Base-by-base conservation (phyloP, 208 protist species). In the Endotrypanum monterogeii region DNA sequence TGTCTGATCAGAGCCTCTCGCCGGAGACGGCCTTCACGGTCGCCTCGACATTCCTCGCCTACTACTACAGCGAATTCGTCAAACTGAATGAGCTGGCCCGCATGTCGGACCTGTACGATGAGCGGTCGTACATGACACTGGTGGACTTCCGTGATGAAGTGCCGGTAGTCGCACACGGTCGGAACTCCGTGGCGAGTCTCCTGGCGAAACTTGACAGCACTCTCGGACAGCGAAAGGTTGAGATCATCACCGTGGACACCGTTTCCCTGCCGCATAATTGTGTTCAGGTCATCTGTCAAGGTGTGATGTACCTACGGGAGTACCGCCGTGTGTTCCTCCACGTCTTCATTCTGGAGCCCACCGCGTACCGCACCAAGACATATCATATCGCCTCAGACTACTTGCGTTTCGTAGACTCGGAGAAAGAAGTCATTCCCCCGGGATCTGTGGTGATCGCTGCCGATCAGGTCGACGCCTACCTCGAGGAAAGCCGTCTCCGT, bases 371-470 rank as follows among this genome's bases (percentile, higher is more conserved):
- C 78, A 80, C 67, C 55, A 88, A 87, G 79, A 94, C 92, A 14
- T 95, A 90, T 81, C 83, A 94, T 89, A 93, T 96, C 65, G 86
- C 83, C 60, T 86, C 83, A 32, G 92, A 96, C 72, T 94, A 92
- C 76, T 80, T 95, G 41, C 90, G 92, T 73, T 89, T 95, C 70
- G 76, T 94, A 25, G 77, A 81, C 65, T 80, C 80, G 7, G 83
- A 89, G 78, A 76, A 90, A 70, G 90, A 96, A 68, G 79, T 86
- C 35, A 88, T 94, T 39, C 92, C 92, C 14, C 82, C 83, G 28
- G 87, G 86, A 23, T 71, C 80, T 20, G 84, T 87, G 54, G 82
- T 96, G 58, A 82, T 96, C 60, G 77, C 83, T 8, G 83, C 80
- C 23, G 87, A 88, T 37, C 67, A 96, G 79, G 79, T 94, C 39